Base-by-base conservation (phyloP, 805 yeast species). In the Sungouiozyma ichnusensis region DNA sequence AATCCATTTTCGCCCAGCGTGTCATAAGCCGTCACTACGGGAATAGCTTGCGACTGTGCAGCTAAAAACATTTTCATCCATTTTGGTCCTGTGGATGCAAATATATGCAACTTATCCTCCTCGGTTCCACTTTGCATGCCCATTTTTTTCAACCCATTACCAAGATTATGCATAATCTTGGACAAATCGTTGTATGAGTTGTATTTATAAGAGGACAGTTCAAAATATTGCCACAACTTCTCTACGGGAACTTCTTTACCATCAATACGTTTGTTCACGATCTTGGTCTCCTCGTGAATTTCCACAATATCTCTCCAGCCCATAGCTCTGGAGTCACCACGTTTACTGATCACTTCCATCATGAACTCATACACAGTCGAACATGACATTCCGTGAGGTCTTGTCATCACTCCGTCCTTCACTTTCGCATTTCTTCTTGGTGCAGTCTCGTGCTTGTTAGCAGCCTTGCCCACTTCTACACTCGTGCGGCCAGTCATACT, bases 21-120 rank as follows among this genome's bases (percentile, higher is more conserved):
- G 63, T 88, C 97, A 64, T 92, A 92, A 27, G 98, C 97, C n/a
- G 98, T 92, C 37, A 87, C 97, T 43, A 83, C 74, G 16, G 97
- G 84, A 46, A 92, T 79, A 38, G 74, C 65, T 63, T 86, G 95
- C 39, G 86, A 68, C 53, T 77, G 76, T 42, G 85, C 73, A 13
- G 88, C 95, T 48, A 86, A 64, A 50, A 79, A 90, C 29, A 85
- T 74, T 66, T 85, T 84, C 85, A 90, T 76, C 97, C 97, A 90
- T 58, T 77, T 77, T 43, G 76, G 81, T n/a, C 94, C 82, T 14
- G 98, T 92, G 16, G 84, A 64, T 19, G 96, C 96, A 64, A 80
- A 92, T 41, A 90, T 73, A 62, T 87, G 96, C 51, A 90, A 59
- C 49, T 74, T 76, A 49, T 79, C 79, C 3, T 38, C 42, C 32